These are phyloP conservation scores for Metschnikowia koreensis DNA, from an alignment of 805 yeast genomes.

Conservation along the genomic window DNA sequence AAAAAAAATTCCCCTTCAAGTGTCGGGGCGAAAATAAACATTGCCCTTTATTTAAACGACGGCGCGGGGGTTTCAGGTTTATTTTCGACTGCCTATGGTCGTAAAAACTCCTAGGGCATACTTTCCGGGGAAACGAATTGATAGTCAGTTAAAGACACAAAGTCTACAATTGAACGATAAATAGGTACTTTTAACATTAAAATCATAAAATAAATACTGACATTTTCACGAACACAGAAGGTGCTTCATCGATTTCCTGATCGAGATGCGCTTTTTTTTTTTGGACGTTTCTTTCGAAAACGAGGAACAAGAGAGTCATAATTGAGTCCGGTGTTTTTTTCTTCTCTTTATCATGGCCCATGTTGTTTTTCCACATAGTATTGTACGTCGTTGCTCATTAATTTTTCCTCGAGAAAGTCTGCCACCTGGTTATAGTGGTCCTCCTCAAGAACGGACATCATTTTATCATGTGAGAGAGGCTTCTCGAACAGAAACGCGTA, in stretches of 20 bases:
- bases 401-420: conserved; percentile 41
- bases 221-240: no score
- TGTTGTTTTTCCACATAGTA: conserved; percentile 27
- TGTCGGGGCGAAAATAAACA: no score
- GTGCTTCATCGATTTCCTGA: not conserved
- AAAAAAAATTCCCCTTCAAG: no score
- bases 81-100: not conserved
- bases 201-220: conserved; percentile 6
- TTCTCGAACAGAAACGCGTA: conserved; percentile 20
- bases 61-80: not conserved
- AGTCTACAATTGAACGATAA: no score
- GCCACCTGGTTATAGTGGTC: conserved; percentile 42
- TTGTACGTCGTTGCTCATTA: conserved; percentile 36
- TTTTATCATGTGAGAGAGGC: conserved; percentile 17
- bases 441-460: conserved; percentile 26
- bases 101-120: not conserved
- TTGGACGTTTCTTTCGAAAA: no score
- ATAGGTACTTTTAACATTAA: not conserved
- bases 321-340: not conserved
- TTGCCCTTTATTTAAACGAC: no score
- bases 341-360: not conserved
- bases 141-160: no score
- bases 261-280: no score
- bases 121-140: no score
- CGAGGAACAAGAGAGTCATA: no score